Evolutionary conservation across 345 rosid species (phyloP).

Genomic region (Ceriops decandra): DNA sequence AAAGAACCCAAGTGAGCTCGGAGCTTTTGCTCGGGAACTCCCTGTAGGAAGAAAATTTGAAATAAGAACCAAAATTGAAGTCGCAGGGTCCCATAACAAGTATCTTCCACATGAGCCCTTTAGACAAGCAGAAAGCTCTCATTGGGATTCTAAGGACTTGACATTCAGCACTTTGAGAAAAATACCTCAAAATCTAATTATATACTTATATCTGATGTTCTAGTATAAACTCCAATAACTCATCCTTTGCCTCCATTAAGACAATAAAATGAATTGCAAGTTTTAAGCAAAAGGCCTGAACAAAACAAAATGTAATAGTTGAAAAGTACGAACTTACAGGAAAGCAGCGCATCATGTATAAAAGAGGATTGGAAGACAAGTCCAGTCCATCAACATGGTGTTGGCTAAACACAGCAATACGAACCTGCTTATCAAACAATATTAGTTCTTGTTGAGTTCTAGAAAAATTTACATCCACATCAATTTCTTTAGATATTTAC

Average conservation of each 20-base stretch:
- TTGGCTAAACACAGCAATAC: constrained; percentile 97
- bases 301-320: not conserved
- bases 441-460: constrained; percentile 16
- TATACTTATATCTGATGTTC: not conserved
- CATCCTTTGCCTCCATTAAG: not conserved
- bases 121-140: not conserved
- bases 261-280: not conserved
- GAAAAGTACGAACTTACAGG: constrained; percentile 54
- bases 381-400: constrained; percentile 99
- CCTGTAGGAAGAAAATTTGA: constrained; percentile 47
- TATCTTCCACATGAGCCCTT: not conserved
- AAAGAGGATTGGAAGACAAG: constrained; percentile 87
- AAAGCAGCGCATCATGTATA: constrained; percentile 98
- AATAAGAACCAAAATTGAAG: not conserved
- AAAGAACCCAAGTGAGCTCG: constrained; percentile 92
- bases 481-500: no score
- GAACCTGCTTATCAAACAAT: constrained; percentile 52
- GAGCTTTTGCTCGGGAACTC: constrained; percentile 94
- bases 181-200: not conserved
- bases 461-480: no score
- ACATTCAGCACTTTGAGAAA: not conserved
- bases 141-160: not conserved
- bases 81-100: not conserved
- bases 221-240: not conserved
- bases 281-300: not conserved